These are phyloP conservation scores for Rostrohypoxylon terebratum DNA, from an alignment of 495 filamentous ascomycete species.

Conservation along the genomic window DNA sequence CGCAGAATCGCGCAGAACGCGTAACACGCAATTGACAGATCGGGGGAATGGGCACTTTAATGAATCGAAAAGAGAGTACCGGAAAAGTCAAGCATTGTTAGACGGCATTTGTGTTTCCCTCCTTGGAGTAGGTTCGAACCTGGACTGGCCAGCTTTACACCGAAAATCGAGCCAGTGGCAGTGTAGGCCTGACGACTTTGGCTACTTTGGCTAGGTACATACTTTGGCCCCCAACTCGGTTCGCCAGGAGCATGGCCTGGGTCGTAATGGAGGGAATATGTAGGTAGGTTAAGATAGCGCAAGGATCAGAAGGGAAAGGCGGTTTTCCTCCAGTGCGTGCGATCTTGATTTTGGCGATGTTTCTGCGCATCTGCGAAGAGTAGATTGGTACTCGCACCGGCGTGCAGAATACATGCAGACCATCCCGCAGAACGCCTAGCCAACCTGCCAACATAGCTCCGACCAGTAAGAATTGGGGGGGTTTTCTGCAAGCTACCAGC, in stretches of 20 bases:
- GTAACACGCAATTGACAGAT: constrained; percentile 32
- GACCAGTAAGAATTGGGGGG: constrained; percentile 29
- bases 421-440: constrained; percentile 30
- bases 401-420: constrained; percentile 30
- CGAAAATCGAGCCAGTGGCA: constrained; percentile 45
- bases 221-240: constrained; percentile 30
- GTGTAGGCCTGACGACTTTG: constrained; percentile 24
- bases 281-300: constrained; percentile 33
- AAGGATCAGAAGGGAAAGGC: constrained; percentile 14
- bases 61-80: constrained; percentile 30
- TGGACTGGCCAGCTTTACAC: constrained; percentile 42
- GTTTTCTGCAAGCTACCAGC: constrained; percentile 20
- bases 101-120: constrained; percentile 50
- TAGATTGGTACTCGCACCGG: constrained; percentile 24
- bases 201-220: neutral
- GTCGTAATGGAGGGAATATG: constrained; percentile 30
- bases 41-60: constrained; percentile 12
- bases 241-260: constrained; percentile 23
- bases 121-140: constrained; percentile 36
- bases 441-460: constrained; percentile 23
- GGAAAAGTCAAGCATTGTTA: constrained; percentile 38
- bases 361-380: constrained; percentile 40
- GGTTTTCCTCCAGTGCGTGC: constrained; percentile 27
- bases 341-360: constrained; percentile 40
- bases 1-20: constrained; percentile 25